Conservation (phyloP, 1,284 basidiomycete species). For the Tremellales sp. region DNA sequence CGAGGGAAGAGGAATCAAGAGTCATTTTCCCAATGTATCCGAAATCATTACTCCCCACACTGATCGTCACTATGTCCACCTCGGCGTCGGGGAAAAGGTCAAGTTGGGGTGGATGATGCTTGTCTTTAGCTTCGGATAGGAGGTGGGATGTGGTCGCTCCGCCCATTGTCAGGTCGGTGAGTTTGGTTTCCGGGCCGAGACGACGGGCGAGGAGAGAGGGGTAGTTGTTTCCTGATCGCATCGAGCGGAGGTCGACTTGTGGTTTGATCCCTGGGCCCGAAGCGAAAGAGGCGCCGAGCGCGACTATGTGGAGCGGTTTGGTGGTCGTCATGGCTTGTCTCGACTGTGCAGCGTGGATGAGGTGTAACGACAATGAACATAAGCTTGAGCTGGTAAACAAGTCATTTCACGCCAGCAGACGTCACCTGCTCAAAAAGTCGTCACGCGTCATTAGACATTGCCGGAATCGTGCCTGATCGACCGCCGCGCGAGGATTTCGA, state of each 20-base stretch:
- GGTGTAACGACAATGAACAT: too few relatives aligned
- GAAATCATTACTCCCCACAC: background rate
- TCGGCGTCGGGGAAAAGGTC: background rate
- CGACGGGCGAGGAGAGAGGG: background rate
- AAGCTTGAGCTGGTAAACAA: too few relatives aligned
- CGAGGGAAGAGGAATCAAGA: background rate
- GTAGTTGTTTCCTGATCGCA: background rate
- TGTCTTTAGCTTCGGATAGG: background rate
- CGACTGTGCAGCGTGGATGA: too few relatives aligned
- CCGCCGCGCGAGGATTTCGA: too few relatives aligned
- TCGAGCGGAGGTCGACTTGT: background rate
- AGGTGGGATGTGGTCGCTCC: background rate
- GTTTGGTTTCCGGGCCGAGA: background rate
- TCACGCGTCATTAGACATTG: too few relatives aligned
- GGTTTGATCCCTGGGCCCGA: background rate
- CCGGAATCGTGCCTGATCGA: too few relatives aligned
- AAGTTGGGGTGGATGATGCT: background rate
- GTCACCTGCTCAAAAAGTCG: too few relatives aligned
- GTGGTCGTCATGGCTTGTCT: too few relatives aligned
- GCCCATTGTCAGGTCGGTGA: background rate
- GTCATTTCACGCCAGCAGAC: too few relatives aligned
- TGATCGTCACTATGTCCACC: background rate
- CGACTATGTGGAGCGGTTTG: too few relatives aligned
- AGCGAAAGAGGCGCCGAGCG: background rate
- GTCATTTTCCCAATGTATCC: background rate